These are phyloP conservation scores for Clitoria ternatea DNA, from an alignment of 306 rosid genomes.

Conservation along the genomic window DNA sequence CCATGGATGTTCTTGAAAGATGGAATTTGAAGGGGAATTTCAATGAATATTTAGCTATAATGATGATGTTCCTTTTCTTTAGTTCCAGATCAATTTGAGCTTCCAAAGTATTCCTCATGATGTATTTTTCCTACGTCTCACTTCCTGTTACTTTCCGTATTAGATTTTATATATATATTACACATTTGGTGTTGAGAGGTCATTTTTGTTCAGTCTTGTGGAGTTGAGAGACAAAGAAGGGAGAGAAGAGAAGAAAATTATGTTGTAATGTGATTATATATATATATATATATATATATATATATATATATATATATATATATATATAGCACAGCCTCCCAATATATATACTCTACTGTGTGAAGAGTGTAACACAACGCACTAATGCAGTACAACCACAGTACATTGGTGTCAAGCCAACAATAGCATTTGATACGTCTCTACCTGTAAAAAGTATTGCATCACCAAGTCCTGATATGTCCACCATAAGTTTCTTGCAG, in stretches of 20 bases:
- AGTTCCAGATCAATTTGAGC: background rate
- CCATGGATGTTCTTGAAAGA: conserved; percentile 1
- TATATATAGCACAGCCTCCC: background rate
- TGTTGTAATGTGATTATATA: too few species aligned
- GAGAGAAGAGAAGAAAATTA: too few species aligned
- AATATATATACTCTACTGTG: background rate
- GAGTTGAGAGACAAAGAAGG: too few species aligned
- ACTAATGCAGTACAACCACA: background rate
- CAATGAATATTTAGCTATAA: background rate
- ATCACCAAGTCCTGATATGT: conserved; percentile 19
- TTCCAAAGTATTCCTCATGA: background rate
- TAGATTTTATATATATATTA: too few species aligned
- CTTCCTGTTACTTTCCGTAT: conserved; percentile 9
- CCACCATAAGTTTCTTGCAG: conserved; percentile 45
- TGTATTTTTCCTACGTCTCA: conserved; percentile 14
- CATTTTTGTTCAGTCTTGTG: too few species aligned
- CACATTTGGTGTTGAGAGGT: too few species aligned
- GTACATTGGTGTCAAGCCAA: too few species aligned
- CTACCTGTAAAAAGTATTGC: conserved; percentile 9
- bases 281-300: background rate
- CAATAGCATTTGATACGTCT: too few species aligned
- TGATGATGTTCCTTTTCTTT: background rate
- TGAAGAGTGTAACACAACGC: background rate
- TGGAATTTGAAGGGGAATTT: conserved; percentile 1
- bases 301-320: background rate